Percentiles rank a stretch among this genome's conserved stretches.
These are phyloP conservation scores for Trichosporon ovoides DNA, from an alignment of 1,284 basidiomycete species.

Conservation along the genomic window DNA sequence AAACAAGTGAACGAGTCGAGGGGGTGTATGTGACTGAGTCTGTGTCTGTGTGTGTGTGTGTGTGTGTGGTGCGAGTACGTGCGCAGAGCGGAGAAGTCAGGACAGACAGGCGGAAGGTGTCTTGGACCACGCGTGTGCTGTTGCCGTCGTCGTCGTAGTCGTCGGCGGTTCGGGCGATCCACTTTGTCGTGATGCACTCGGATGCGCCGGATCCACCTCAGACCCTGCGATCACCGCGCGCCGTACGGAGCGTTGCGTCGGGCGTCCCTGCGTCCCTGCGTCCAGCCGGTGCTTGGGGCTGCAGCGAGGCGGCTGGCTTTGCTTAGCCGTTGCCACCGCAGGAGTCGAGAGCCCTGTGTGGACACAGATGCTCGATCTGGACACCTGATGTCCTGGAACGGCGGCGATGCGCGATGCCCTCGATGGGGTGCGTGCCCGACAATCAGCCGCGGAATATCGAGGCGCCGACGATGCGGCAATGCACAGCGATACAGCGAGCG, in stretches of 20 bases:
- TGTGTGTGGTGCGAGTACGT: background rate
- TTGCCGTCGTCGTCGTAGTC: background rate
- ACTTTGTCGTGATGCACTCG: background rate
- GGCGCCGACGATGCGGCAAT: conserved; percentile 2
- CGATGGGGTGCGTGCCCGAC: background rate
- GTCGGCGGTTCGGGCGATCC: conserved; percentile 2
- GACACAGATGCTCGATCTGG: background rate
- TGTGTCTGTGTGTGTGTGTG: background rate
- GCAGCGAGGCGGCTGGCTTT: too few relatives aligned
- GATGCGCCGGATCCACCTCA: background rate
- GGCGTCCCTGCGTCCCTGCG: background rate
- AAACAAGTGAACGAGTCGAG: background rate
- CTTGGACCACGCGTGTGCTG: background rate
- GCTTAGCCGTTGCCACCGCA: too few relatives aligned
- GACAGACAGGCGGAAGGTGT: background rate
- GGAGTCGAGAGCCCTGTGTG: too few relatives aligned
- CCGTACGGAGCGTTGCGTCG: too few relatives aligned
- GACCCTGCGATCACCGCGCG: background rate
- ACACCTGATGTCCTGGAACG: background rate
- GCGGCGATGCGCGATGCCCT: background rate
- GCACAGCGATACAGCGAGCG: background rate
- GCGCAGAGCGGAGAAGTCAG: background rate
- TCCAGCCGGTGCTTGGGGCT: too few relatives aligned
- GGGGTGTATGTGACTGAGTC: background rate
- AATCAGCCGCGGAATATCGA: conserved; percentile 1